phyloP scores from a whole-genome alignment of 441 rosid species.

The Croton laevigatus region DNA sequence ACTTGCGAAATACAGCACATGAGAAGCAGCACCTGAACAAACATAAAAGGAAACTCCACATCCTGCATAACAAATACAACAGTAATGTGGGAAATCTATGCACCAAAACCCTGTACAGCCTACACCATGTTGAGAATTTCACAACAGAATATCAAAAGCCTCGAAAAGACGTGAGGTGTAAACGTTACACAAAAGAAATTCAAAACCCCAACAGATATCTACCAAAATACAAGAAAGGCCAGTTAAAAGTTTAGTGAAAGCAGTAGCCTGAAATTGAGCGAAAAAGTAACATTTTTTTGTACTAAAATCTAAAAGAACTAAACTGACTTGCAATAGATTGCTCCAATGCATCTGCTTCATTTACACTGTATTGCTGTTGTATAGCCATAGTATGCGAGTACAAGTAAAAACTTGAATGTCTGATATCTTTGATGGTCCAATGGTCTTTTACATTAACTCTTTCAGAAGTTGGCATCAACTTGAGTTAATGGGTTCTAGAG shows the following conservation, averaged over 20 bases:
- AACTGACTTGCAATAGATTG: conserved; percentile 7
- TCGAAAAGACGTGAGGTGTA: conserved; percentile 11
- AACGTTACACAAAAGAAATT: neutral
- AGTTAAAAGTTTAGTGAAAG: conserved; percentile 21
- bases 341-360: conserved; percentile 19
- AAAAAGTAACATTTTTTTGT: conserved; percentile 11
- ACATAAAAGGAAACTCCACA: conserved; percentile 16
- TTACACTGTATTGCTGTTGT: neutral
- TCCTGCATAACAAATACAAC: conserved; percentile 38
- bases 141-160: conserved; percentile 39
- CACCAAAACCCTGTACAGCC: conserved; percentile 36
- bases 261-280: conserved; percentile 7
- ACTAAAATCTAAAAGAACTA: conserved; percentile 6
- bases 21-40: conserved; percentile 5
- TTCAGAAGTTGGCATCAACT: conserved; percentile 8
- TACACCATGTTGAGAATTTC: conserved; percentile 30
- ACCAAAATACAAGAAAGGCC: conserved; percentile 30
- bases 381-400: conserved; percentile 1
- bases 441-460: neutral
- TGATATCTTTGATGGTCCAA: conserved; percentile 1
- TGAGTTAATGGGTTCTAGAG: conserved; percentile 6
- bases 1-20: neutral
- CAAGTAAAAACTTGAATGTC: conserved; percentile 5
- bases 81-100: conserved; percentile 30
- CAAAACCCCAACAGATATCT: conserved; percentile 20